A percentile compares a stretch with the other conserved stretches of the same genome.
Evolutionary conservation across 306 rosid genomes (phyloP).

Genomic region (Abrus pulchellus): DNA sequence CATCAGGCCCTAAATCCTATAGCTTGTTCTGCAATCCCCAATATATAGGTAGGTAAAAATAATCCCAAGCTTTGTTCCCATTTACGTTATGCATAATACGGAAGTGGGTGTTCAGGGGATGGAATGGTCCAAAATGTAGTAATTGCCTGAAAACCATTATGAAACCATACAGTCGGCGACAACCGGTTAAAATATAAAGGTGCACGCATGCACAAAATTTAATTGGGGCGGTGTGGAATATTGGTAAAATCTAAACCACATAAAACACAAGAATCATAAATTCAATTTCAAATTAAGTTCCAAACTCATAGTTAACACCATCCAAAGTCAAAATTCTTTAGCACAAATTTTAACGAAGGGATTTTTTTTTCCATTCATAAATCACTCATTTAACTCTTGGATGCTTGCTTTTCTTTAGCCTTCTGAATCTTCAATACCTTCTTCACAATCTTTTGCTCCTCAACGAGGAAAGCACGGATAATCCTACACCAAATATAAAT

Average conservation of each 20-base stretch:
- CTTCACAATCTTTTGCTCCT: constrained; percentile 92
- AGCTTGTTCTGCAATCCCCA: too few relatives aligned
- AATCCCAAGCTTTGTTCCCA: too few relatives aligned
- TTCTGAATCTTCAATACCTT: constrained; percentile 96
- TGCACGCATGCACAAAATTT: too few relatives aligned
- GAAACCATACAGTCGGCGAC: not conserved
- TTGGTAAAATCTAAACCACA: constrained; percentile 1
- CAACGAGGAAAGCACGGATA: constrained; percentile 87
- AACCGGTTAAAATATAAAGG: too few relatives aligned
- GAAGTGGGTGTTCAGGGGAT: too few relatives aligned
- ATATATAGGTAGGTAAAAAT: too few relatives aligned
- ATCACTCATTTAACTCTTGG: constrained; percentile 56
- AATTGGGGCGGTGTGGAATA: too few relatives aligned
- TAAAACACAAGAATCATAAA: constrained; percentile 22
- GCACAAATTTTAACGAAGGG: constrained; percentile 41
- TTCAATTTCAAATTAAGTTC: constrained; percentile 46
- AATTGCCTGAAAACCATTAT: not conserved
- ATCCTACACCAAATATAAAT: constrained; percentile 56
- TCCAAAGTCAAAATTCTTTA: constrained; percentile 66
- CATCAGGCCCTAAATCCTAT: too few relatives aligned
- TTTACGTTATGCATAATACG: too few relatives aligned
- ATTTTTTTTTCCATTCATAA: constrained; percentile 11
- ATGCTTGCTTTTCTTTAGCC: constrained; percentile 80
- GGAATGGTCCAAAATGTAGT: too few relatives aligned
- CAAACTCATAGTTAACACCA: constrained; percentile 51